These are phyloP conservation scores for Phoenix dactylifera DNA, from an alignment of 176 grass and related monocot genomes.

Conservation along the genomic window DNA sequence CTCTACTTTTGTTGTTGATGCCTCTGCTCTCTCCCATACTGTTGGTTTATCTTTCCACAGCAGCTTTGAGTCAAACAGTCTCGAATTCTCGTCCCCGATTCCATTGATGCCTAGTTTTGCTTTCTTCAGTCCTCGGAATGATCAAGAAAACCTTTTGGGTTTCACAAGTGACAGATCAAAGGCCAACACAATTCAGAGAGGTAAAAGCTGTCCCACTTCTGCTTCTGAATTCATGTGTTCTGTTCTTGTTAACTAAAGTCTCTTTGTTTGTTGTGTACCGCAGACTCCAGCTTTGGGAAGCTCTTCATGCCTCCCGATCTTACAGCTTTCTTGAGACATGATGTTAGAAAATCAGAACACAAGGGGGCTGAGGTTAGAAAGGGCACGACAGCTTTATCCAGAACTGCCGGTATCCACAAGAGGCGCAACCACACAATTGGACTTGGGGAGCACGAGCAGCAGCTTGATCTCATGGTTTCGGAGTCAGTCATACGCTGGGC, in stretches of 20 bases:
- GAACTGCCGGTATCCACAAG: conserved; percentile 17
- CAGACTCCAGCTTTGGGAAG: conserved; percentile 4
- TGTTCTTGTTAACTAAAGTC: neutral
- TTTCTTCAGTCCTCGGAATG: conserved; percentile 26
- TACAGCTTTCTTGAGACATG: neutral
- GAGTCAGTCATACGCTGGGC: conserved; percentile 94
- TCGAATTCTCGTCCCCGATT: conserved; percentile 18
- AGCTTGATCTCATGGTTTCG: conserved; percentile 49
- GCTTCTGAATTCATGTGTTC: too few species aligned
- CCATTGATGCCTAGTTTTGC: conserved; percentile 65
- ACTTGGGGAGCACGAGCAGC: conserved; percentile 41
- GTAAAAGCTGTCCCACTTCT: neutral
- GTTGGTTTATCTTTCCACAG: conserved; percentile 50
- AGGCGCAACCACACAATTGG: conserved; percentile 82
- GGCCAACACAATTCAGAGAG: neutral
- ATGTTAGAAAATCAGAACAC: conserved; percentile 5
- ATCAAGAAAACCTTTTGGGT: conserved; percentile 23
- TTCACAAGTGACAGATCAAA: conserved; percentile 4
- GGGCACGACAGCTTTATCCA: conserved; percentile 3
- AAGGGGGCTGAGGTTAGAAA: conserved; percentile 6
- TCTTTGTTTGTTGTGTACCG: neutral
- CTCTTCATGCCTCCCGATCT: conserved; percentile 2
- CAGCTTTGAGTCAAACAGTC: neutral
- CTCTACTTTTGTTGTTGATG: conserved; percentile 23
- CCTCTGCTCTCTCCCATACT: conserved; percentile 8